Percentiles rank a stretch among this genome's conserved stretches.
These are phyloP conservation scores for Wickerhamomyces sp. DNA, from an alignment of 1,139 yeast species.

Conservation along the genomic window DNA sequence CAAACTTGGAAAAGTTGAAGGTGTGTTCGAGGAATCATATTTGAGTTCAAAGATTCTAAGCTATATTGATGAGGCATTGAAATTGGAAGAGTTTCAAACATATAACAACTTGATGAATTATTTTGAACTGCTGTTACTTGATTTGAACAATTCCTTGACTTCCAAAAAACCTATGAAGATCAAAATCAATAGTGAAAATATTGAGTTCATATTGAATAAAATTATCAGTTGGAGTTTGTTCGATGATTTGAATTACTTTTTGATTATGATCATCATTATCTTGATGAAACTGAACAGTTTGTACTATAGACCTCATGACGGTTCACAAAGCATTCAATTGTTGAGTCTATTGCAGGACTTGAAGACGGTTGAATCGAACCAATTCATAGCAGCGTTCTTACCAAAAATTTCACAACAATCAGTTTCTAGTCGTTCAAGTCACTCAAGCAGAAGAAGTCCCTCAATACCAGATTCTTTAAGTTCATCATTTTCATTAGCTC, in stretches of 20 bases:
- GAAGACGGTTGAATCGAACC: constrained; percentile 17
- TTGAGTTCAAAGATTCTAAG: constrained; percentile 4
- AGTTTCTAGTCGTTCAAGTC: constrained; percentile 8
- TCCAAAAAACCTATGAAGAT: constrained; percentile 8
- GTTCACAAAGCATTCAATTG: constrained; percentile 3
- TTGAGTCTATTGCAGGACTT: constrained; percentile 7
- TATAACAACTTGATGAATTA: constrained; percentile 17
- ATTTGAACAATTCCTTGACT: constrained; percentile 16
- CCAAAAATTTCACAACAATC: constrained; percentile 11
- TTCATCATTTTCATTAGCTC: not conserved
- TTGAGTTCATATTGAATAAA: constrained; percentile 11
- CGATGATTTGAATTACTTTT: constrained; percentile 19
- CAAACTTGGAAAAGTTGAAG: constrained; percentile 10
- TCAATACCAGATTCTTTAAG: not conserved
- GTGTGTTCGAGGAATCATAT: constrained; percentile 11
- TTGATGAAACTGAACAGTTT: constrained; percentile 17
- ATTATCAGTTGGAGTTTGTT: constrained; percentile 16
- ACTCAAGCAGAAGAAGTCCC: not conserved
- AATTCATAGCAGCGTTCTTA: constrained; percentile 13
- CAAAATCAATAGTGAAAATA: constrained; percentile 6
- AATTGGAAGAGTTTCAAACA: constrained; percentile 12
- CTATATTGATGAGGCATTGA: constrained; percentile 1
- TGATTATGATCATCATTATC: constrained; percentile 14
- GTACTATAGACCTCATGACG: constrained; percentile 5
- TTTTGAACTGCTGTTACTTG: constrained; percentile 18